Conservation (phyloP, 768 basidiomycete species). For the Suillus hirtellus region DNA sequence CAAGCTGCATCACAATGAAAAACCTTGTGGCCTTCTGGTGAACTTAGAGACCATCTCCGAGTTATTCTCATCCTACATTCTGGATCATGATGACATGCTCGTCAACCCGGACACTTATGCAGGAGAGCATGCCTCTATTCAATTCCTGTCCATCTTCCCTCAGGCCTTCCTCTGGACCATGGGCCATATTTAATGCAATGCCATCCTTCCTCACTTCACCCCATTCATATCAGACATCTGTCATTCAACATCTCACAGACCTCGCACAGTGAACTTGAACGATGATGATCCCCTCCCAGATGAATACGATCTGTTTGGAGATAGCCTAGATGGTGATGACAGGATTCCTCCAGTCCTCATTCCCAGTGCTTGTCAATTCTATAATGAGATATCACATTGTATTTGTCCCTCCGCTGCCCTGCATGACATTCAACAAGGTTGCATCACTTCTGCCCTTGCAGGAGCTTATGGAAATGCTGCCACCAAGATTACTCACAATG, state of each 20-base stretch:
- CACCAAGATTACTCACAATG: neutral
- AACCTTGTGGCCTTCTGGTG: neutral
- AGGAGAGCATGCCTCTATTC: neutral
- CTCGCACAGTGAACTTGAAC: neutral
- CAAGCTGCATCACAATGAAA: neutral
- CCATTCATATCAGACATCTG: neutral
- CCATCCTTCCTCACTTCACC: neutral
- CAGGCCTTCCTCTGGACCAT: neutral
- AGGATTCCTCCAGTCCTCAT: neutral
- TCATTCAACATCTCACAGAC: neutral
- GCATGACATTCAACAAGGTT: neutral
- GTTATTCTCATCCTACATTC: neutral
- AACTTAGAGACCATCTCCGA: neutral
- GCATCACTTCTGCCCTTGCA: neutral
- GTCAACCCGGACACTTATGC: neutral
- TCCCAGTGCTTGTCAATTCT: neutral
- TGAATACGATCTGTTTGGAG: neutral
- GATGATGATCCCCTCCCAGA: neutral
- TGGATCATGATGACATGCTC: accelerated
- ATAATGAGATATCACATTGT: conserved; percentile 1
- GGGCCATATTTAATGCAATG: neutral
- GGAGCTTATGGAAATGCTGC: neutral
- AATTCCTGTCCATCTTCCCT: neutral
- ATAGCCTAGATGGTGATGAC: accelerated
- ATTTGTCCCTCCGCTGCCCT: neutral